These are phyloP conservation scores for Blastomyces percursus DNA, from an alignment of 2,329 filamentous ascomycete species.

Conservation along the genomic window DNA sequence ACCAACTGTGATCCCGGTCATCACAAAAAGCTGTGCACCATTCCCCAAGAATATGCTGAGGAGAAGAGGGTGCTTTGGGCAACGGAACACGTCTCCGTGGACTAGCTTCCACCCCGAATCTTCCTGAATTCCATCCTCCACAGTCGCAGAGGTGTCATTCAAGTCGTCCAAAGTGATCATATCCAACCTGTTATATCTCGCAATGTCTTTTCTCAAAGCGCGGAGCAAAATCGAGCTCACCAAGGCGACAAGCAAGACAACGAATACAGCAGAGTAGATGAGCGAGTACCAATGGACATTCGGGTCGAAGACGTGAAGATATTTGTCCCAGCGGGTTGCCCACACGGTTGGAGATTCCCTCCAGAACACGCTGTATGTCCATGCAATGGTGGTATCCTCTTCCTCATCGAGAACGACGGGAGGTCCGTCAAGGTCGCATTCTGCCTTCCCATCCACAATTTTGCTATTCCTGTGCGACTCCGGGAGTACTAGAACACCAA, in stretches of 20 bases:
- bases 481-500: slow-evolving; percentile 82
- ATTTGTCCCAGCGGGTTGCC: slow-evolving; percentile 98
- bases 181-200: slow-evolving; percentile 89
- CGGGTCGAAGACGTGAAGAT: slow-evolving; percentile 90
- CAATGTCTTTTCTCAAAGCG: slow-evolving; percentile 87
- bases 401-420: slow-evolving; percentile 56
- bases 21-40: slow-evolving; percentile 91
- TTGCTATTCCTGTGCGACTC: slow-evolving; percentile 54
- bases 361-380: slow-evolving; percentile 93
- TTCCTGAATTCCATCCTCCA: slow-evolving; percentile 90
- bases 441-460: slow-evolving; percentile 41
- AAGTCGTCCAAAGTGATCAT: slow-evolving; percentile 84
- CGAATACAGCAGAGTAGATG: slow-evolving; percentile 90
- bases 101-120: slow-evolving; percentile 98
- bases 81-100: slow-evolving; percentile 92
- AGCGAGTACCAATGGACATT: slow-evolving; percentile 99
- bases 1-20: slow-evolving; percentile 85
- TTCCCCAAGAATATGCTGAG: slow-evolving; percentile 84
- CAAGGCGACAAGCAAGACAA: slow-evolving; percentile 80
- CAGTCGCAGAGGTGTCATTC: slow-evolving; percentile 57
- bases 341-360: slow-evolving; percentile 71
- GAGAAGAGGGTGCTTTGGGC: slow-evolving; percentile 69
- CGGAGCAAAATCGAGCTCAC: slow-evolving; percentile 86
- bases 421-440: slow-evolving; percentile 51
- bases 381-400: slow-evolving; percentile 58